Conservation (phyloP, 1,139 yeast genomes). For the Saccharomyces hybrid region DNA sequence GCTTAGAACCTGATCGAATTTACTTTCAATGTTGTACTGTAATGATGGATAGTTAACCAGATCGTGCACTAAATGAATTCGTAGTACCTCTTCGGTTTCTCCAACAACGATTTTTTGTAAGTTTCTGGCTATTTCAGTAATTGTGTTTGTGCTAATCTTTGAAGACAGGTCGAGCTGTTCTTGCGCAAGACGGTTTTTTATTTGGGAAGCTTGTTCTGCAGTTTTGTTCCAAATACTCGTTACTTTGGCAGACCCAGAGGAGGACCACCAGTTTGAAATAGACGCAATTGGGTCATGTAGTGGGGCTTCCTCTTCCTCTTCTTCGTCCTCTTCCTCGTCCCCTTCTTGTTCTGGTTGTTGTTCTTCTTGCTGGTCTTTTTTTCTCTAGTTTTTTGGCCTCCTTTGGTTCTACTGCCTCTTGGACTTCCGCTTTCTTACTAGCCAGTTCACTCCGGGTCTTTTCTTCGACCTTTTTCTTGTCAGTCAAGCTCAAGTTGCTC, state of each 20-base stretch:
- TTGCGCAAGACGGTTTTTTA: conserved; percentile 25
- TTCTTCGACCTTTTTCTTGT: conserved; percentile 10
- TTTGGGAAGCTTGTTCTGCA: conserved; percentile 29
- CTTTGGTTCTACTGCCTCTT: conserved; percentile 7
- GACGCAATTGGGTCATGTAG: conserved; percentile 61
- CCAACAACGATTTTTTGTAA: conserved; percentile 46
- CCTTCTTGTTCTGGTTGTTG: conserved; percentile 2
- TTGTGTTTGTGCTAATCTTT: conserved; percentile 33
- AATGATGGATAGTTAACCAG: conserved; percentile 63
- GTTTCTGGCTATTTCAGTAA: conserved; percentile 29
- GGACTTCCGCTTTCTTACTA: conserved; percentile 8
- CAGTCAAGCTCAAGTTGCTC: conserved; percentile 25
- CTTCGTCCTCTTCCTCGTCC: conserved; percentile 9
- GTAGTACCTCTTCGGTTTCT: conserved; percentile 62
- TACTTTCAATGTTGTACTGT: conserved; percentile 55
- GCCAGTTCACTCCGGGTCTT: conserved; percentile 18
- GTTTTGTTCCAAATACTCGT: conserved; percentile 57
- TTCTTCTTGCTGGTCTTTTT: conserved; percentile 2
- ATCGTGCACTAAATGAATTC: conserved; percentile 79
- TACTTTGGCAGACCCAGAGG: conserved; percentile 68
- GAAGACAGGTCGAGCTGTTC: conserved; percentile 34
- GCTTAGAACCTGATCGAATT: conserved; percentile 74
- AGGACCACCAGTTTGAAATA: conserved; percentile 74
- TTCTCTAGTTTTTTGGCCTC: conserved; percentile 8
- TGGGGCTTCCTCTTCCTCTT: conserved; percentile 17